Evolutionary conservation across 164 flowering plant genomes (phyloP).

Genomic region (Cinnamomum micranthum): DNA sequence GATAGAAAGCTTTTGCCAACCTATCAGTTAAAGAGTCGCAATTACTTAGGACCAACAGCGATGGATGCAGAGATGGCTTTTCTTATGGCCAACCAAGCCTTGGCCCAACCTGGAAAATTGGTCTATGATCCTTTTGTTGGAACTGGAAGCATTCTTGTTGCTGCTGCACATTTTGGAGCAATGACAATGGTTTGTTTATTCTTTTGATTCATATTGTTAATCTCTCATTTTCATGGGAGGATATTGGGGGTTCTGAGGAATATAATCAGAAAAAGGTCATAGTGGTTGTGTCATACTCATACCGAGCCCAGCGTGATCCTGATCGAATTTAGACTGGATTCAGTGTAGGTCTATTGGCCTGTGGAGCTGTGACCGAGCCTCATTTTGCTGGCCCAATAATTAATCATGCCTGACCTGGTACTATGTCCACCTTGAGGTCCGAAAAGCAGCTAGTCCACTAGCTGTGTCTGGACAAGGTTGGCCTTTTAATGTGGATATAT

Average conservation of each 20-base stretch:
- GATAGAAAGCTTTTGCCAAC: conserved; percentile 90
- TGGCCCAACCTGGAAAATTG: conserved; percentile 72
- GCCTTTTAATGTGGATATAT: background rate
- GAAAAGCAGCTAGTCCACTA: background rate
- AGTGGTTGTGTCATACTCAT: background rate
- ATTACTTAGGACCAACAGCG: conserved; percentile 94
- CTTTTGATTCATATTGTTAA: background rate
- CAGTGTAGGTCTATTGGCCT: too few species aligned
- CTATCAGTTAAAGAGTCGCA: conserved; percentile 87
- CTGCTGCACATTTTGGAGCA: conserved; percentile 95
- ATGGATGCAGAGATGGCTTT: conserved; percentile 99
- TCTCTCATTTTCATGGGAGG: background rate
- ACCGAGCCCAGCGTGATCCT: background rate
- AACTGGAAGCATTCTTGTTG: conserved; percentile 95
- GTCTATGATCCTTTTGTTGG: conserved; percentile 98
- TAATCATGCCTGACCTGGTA: background rate
- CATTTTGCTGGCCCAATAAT: background rate
- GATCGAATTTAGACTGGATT: background rate
- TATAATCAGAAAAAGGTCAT: background rate
- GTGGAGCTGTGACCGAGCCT: too few species aligned
- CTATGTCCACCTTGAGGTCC: background rate
- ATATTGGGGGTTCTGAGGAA: background rate
- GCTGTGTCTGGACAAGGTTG: too few species aligned
- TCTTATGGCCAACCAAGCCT: conserved; percentile 94
- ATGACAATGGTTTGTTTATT: conserved; percentile 79